Evolutionary conservation across 306 rosid genomes (phyloP).

Genomic region (Chamaecrista fasciculata): DNA sequence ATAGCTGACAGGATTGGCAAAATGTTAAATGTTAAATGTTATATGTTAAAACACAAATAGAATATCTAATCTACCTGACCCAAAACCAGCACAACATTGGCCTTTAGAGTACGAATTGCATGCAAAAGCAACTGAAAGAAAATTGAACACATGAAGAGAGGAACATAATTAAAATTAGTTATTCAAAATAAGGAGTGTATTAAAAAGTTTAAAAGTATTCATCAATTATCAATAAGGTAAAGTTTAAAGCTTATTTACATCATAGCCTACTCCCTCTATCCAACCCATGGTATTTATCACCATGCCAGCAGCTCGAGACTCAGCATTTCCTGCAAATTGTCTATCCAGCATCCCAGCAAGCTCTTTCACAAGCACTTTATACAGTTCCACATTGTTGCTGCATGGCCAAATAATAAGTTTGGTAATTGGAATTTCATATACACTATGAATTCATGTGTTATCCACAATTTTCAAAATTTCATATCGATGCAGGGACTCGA

Average conservation of each 20-base stretch:
- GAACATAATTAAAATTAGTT: conserved; percentile 1
- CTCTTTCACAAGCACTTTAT: conserved; percentile 89
- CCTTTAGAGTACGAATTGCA: conserved; percentile 79
- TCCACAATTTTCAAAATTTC: conserved; percentile 9
- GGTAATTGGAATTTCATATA: conserved; percentile 25
- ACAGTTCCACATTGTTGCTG: conserved; percentile 85
- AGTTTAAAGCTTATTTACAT: conserved; percentile 46
- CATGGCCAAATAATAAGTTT: conserved; percentile 12
- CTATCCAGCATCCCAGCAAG: conserved; percentile 80
- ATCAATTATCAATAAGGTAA: conserved; percentile 15
- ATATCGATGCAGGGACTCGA: conserved; percentile 1
- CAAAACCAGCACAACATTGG: conserved; percentile 83
- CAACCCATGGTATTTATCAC: conserved; percentile 99
- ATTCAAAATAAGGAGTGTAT: conserved; percentile 23
- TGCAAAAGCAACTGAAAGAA: conserved; percentile 85
- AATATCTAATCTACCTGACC: conserved; percentile 68
- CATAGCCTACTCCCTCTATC: conserved; percentile 97
- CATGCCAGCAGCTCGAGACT: conserved; percentile 95
- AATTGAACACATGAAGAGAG: conserved; percentile 6
- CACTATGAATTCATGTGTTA: background rate
- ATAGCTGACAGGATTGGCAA: conserved; percentile 7
- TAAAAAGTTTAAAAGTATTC: background rate
- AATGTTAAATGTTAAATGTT: conserved; percentile 6
- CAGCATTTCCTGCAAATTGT: conserved; percentile 78
- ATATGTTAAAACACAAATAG: conserved; percentile 5